Conservation (phyloP, 2,329 filamentous ascomycete genomes). For the Ophiocordyceps sinensis region DNA sequence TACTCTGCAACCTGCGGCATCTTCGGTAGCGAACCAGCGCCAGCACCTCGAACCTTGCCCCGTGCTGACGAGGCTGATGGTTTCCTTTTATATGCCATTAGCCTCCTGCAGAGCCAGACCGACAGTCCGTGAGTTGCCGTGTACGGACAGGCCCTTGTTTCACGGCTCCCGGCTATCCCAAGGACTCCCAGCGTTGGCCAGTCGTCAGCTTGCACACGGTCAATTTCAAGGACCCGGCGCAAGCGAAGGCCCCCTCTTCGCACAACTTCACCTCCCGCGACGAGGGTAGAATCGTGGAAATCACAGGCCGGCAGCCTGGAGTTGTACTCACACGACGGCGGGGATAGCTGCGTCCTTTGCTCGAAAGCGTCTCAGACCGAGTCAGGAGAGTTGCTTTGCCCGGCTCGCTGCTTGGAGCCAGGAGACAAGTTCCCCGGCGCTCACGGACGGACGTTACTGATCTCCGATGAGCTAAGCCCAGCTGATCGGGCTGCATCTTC, state of each 20-base stretch:
- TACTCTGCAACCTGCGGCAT: no score
- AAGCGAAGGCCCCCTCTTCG: background rate
- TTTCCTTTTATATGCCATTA: no score
- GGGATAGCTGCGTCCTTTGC: background rate
- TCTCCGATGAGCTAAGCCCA: background rate
- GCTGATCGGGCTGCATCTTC: background rate
- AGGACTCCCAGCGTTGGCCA: no score
- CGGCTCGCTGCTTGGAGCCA: background rate
- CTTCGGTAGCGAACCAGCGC: no score
- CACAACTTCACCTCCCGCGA: background rate
- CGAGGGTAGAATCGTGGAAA: background rate
- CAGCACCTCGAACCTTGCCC: no score
- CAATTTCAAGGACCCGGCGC: background rate
- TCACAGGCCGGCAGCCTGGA: background rate
- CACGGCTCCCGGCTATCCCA: no score
- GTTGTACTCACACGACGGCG: slow-evolving; percentile 1
- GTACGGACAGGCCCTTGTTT: no score
- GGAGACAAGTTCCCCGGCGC: background rate
- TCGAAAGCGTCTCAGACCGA: background rate
- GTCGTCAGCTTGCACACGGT: no score
- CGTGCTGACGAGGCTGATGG: no score
- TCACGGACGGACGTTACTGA: background rate
- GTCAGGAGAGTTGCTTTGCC: background rate
- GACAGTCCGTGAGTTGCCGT: no score
- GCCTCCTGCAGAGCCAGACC: no score